Evolutionary conservation across 306 rosid genomes (phyloP).

Genomic region (Lathyrus aphaca): DNA sequence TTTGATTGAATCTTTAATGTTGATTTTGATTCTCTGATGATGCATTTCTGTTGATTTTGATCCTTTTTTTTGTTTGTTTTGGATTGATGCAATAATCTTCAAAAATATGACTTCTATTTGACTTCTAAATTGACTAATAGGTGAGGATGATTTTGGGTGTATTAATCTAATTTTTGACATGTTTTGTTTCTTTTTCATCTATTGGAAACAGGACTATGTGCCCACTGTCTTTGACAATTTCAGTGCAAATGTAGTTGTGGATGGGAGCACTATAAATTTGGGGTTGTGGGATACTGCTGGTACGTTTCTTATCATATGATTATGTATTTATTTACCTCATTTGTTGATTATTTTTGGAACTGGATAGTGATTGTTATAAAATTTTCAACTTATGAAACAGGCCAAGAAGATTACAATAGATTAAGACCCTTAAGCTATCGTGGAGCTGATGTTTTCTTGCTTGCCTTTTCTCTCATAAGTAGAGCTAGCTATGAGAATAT

Average conservation of each 20-base stretch:
- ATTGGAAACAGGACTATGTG: constrained; percentile 81
- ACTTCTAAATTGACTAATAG: constrained; percentile 26
- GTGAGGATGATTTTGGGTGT: constrained; percentile 27
- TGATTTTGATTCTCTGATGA: constrained; percentile 33
- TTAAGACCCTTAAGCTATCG: constrained; percentile 96
- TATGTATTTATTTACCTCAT: neutral
- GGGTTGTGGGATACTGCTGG: constrained; percentile 99
- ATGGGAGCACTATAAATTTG: constrained; percentile 93
- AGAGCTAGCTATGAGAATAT: constrained; percentile 97
- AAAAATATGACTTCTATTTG: constrained; percentile 25
- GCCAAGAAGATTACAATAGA: constrained; percentile 98
- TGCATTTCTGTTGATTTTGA: constrained; percentile 25
- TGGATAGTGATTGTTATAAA: constrained; percentile 37
- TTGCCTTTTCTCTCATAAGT: constrained; percentile 96
- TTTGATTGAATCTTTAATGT: constrained; percentile 37
- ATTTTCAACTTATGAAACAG: constrained; percentile 60
- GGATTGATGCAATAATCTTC: constrained; percentile 24
- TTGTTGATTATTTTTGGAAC: neutral
- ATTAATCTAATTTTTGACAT: constrained; percentile 27
- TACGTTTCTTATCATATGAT: constrained; percentile 33
- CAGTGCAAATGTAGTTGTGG: constrained; percentile 98
- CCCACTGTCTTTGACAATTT: constrained; percentile 97
- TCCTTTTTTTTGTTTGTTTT: constrained; percentile 4
- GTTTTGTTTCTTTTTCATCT: constrained; percentile 37
- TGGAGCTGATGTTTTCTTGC: constrained; percentile 96